Evolutionary conservation across 2,329 filamentous ascomycete genomes (phyloP).

Genomic region (Coniochaeta sp.): DNA sequence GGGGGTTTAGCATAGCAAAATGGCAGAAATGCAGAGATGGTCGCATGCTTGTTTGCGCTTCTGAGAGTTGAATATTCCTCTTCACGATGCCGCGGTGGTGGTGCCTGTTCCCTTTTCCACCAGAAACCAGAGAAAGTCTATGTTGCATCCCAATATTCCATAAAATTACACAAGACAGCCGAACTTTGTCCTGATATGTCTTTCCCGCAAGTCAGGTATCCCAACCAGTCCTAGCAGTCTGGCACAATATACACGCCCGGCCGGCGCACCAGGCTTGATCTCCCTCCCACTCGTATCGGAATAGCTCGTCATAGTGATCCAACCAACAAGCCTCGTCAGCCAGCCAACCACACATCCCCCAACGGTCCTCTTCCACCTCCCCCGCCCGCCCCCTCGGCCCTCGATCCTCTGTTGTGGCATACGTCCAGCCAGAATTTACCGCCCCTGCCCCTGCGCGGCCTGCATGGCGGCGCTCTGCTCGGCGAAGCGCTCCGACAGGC

Average conservation of each 20-base stretch:
- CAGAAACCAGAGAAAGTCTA: not conserved
- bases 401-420: too few relatives aligned
- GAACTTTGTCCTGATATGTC: too few relatives aligned
- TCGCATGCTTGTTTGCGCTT: not conserved
- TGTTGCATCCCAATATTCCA: not conserved
- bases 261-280: not conserved
- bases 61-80: not conserved
- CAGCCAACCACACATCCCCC: not conserved
- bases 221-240: not conserved
- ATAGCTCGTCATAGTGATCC: too few relatives aligned
- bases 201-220: too few relatives aligned
- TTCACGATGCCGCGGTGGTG: not conserved
- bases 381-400: not conserved
- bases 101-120: too few relatives aligned
- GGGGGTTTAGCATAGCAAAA: not conserved
- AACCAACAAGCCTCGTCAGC: not conserved
- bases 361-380: not conserved
- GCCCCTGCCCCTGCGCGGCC: constrained; percentile 37
- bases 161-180: not conserved
- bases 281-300: too few relatives aligned
- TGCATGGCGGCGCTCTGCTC: constrained; percentile 59
- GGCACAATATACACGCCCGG: not conserved
- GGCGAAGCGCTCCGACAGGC: constrained; percentile 84
- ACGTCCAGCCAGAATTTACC: constrained; percentile 24
- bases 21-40: too few relatives aligned